Base-by-base conservation (phyloP, 768 basidiomycete species). In the Chalciporus chontae region DNA sequence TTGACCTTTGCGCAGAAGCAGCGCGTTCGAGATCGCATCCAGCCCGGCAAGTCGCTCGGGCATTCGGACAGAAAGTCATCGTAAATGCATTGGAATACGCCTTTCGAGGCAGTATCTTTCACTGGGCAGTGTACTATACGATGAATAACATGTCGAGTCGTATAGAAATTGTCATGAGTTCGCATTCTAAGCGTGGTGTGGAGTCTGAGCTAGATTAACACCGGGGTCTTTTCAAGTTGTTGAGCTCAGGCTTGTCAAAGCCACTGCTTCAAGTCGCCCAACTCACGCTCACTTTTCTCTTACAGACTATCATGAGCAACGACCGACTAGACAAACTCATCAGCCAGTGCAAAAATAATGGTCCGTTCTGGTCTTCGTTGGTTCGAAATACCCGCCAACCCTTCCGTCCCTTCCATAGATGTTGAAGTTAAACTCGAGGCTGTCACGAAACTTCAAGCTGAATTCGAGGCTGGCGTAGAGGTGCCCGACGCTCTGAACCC, bases 341-440 rank as follows among this genome's bases (percentile, higher is more conserved):
- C 51, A 75, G 64, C 54, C 85, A 84, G 63, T 83, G 77, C 72
- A 85, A 79, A 71, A 80, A 70, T 63, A 82, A 77, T 57, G 84
- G 85, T 85, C 52, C 43, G 72, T 56, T 31, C 27, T 40, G 43
- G 38, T 52, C 18, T 51, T 53, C 43, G 44, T n/a, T 47, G 36
- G 23, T 48, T 41, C 45, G 32, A 27, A 39, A 43, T 31, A 32
- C 37, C 43, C 49, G 53, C 51, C 47, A 53, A 45, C 43, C 43
- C 27, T 45, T 24, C 45, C 40, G 54, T 59, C 43, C 43, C 27
- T 45, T 24, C 45, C 40, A 55, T 59, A 91, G 90, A 92, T 67
- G 80, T 86, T 51, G 90, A 92, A 69, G 75, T 79, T 53, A 90
- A 85, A 71, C 77, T 90, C 19, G 89, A 92, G 64, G 89, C 87